These are phyloP conservation scores for Suaeda aralocaspica DNA, from an alignment of 148 eudicot species.

Conservation along the genomic window DNA sequence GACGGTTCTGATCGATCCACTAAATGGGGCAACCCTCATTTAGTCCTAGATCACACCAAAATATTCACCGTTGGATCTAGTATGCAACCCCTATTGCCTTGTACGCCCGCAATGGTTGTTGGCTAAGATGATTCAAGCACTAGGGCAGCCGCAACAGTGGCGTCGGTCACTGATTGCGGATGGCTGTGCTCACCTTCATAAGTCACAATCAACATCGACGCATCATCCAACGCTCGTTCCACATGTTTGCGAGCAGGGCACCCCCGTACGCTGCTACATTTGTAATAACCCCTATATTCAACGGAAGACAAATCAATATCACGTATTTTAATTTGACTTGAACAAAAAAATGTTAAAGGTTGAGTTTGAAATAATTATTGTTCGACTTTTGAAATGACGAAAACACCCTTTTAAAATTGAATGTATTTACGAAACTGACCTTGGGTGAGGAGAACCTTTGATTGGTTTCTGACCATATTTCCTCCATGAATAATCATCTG, in stretches of 20 bases:
- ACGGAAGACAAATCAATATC: no score
- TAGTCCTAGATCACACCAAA: no score
- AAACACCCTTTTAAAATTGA: neutral
- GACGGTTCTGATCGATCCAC: constrained; percentile 16
- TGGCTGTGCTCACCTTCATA: constrained; percentile 98
- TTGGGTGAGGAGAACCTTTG: constrained; percentile 96
- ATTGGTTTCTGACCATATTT: constrained; percentile 96
- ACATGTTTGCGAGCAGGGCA: constrained; percentile 95
- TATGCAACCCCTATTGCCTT: no score
- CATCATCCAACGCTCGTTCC: constrained; percentile 73
- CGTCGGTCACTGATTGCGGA: constrained; percentile 43
- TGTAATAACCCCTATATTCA: constrained; percentile 98
- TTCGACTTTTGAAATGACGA: neutral
- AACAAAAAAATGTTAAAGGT: no score
- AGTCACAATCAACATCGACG: constrained; percentile 80
- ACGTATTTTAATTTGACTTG: no score
- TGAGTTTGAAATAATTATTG: neutral
- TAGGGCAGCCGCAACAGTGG: constrained; percentile 48
- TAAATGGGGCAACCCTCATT: neutral
- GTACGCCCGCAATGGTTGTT: no score
- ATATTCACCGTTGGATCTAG: neutral
- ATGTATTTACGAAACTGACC: constrained; percentile 32
- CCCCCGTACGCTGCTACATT: constrained; percentile 85
- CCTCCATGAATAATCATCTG: constrained; percentile 96
- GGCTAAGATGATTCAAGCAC: constrained; percentile 69